These are phyloP conservation scores for Coniochaeta hoffmannii DNA, from an alignment of 2,329 filamentous ascomycete genomes.

Conservation along the genomic window DNA sequence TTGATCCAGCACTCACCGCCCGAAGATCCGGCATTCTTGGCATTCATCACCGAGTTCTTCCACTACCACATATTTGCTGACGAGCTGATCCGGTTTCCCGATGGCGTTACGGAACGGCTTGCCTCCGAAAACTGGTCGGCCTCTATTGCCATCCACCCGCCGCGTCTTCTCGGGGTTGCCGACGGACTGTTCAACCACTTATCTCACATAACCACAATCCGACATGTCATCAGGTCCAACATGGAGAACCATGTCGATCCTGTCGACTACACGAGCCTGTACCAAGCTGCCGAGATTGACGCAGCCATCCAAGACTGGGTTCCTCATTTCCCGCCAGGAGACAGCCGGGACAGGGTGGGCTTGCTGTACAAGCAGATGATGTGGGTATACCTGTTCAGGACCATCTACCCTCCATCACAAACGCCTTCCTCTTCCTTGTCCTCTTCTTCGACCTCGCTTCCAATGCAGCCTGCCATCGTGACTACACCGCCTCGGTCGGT, in stretches of 20 bases:
- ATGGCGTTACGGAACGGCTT: conserved; percentile 26
- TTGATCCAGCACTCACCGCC: conserved; percentile 59
- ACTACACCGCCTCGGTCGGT: conserved; percentile 22
- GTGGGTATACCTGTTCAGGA: conserved; percentile 57
- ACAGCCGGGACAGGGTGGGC: conserved; percentile 48
- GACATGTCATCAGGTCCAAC: conserved; percentile 65
- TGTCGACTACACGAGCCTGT: conserved; percentile 66
- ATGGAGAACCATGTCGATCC: conserved; percentile 56
- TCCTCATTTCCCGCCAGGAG: conserved; percentile 51
- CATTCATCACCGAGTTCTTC: conserved; percentile 69
- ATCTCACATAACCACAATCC: conserved; percentile 68
- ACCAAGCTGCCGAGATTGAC: conserved; percentile 69
- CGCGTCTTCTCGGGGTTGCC: conserved; percentile 68
- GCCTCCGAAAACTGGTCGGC: conserved; percentile 37
- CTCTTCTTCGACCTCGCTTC: conserved; percentile 13
- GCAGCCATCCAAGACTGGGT: conserved; percentile 67
- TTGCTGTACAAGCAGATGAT: conserved; percentile 59
- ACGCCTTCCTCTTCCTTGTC: conserved; percentile 9
- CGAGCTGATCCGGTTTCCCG: conserved; percentile 47
- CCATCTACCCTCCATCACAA: conserved; percentile 46
- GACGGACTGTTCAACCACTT: conserved; percentile 77
- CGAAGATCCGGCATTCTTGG: conserved; percentile 55
- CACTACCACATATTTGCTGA: conserved; percentile 72
- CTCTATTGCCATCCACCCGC: conserved; percentile 32
- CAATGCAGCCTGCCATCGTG: conserved; percentile 6